These are phyloP conservation scores for Cajanus cajan DNA, from an alignment of 306 rosid genomes.

Conservation along the genomic window DNA sequence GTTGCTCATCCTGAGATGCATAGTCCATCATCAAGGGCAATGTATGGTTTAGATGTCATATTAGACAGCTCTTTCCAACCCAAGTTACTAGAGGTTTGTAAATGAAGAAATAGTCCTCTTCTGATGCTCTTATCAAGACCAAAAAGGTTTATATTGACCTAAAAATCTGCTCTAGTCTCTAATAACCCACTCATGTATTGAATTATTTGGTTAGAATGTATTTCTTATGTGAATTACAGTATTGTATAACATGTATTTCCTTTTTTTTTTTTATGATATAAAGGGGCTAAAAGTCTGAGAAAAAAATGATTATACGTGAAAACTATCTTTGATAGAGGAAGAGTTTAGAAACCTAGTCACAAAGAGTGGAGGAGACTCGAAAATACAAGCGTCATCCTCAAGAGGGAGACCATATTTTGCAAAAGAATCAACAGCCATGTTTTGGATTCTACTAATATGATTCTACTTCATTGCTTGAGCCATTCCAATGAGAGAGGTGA, in stretches of 20 bases:
- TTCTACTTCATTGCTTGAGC: too few species aligned
- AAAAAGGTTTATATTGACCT: background rate
- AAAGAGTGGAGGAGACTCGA: too few species aligned
- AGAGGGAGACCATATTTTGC: too few species aligned
- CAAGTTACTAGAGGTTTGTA: conserved; percentile 83
- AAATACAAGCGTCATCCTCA: too few species aligned
- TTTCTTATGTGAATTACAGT: background rate
- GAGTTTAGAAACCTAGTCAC: too few species aligned
- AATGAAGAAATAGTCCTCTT: background rate
- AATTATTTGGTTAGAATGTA: background rate
- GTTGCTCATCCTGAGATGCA: conserved; percentile 88
- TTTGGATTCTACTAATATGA: too few species aligned
- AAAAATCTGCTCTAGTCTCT: background rate
- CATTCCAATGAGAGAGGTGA: too few species aligned
- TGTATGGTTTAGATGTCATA: conserved; percentile 95
- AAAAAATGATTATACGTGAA: too few species aligned
- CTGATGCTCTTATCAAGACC: background rate
- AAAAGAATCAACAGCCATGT: too few species aligned
- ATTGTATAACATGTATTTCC: background rate
- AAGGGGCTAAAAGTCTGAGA: too few species aligned
- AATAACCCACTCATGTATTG: background rate
- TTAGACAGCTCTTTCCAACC: conserved; percentile 75
- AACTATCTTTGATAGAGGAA: too few species aligned
- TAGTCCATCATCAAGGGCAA: conserved; percentile 74
- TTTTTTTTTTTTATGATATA: too few species aligned